These are phyloP conservation scores for Diplodia sapinea DNA, from an alignment of 2,329 filamentous ascomycete species.

Conservation along the genomic window DNA sequence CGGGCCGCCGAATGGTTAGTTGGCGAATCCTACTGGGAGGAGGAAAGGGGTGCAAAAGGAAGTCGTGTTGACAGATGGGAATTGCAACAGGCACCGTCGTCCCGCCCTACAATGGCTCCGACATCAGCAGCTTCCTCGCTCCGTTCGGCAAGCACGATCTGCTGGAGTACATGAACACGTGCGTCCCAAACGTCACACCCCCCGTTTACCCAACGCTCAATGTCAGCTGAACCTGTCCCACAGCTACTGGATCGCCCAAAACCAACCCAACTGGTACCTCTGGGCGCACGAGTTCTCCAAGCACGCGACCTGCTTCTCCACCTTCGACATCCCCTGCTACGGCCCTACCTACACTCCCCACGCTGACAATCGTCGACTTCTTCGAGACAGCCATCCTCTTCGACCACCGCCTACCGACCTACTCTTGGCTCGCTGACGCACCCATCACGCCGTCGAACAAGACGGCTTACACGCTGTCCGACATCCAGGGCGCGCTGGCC, in stretches of 20 bases:
- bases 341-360: slow-evolving; percentile 62
- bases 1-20: slow-evolving; percentile 57
- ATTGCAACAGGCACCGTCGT: slow-evolving; percentile 51
- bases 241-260: slow-evolving; percentile 64
- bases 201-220: no score
- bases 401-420: slow-evolving; percentile 65
- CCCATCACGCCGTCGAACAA: slow-evolving; percentile 64
- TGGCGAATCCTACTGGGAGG: background rate
- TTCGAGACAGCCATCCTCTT: slow-evolving; percentile 66
- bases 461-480: slow-evolving; percentile 61
- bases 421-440: slow-evolving; percentile 61
- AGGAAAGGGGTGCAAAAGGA: background rate
- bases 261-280: slow-evolving; percentile 63
- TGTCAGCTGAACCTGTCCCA: no score
- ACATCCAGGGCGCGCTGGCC: slow-evolving; percentile 59
- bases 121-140: slow-evolving; percentile 64
- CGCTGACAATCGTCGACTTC: slow-evolving; percentile 67
- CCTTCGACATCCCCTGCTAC: slow-evolving; percentile 70
- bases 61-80: background rate
- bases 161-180: slow-evolving; percentile 68
- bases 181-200: background rate
- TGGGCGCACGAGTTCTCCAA: slow-evolving; percentile 73
- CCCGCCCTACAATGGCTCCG: slow-evolving; percentile 62
- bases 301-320: slow-evolving; percentile 71
- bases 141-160: slow-evolving; percentile 65